Conservation (phyloP, 768 basidiomycete genomes). For the Leccinum longicurvipes region DNA sequence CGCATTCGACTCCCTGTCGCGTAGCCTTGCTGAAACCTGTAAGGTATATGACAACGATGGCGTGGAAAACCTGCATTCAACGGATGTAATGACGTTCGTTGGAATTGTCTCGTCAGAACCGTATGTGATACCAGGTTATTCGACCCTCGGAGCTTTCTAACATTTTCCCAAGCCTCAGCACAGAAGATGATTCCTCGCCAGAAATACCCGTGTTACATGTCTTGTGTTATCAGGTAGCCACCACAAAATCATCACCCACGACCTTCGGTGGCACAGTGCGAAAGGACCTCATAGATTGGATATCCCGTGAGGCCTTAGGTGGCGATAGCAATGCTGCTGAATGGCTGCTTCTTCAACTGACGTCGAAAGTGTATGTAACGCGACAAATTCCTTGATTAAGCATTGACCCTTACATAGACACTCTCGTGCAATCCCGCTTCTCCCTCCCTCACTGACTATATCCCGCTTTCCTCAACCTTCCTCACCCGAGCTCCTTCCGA, state of each 20-base stretch:
- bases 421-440: conserved; percentile 61
- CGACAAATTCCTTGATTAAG: neutral
- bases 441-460: conserved; percentile 64
- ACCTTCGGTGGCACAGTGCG: conserved; percentile 32
- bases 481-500: conserved; percentile 33
- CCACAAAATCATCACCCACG: conserved; percentile 2
- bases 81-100: conserved; percentile 65
- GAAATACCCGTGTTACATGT: conserved; percentile 69
- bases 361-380: conserved; percentile 59
- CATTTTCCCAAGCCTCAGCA: conserved; percentile 34
- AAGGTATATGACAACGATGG: conserved; percentile 58
- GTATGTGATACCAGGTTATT: conserved; percentile 39
- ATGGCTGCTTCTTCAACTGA: conserved; percentile 62
- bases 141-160: conserved; percentile 2
- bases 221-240: conserved; percentile 39
- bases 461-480: conserved; percentile 55
- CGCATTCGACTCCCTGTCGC: neutral
- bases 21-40: conserved; percentile 2
- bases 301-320: conserved; percentile 64
- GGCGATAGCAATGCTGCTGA: conserved; percentile 70
- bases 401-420: conserved; percentile 42
- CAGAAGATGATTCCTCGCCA: conserved; percentile 35
- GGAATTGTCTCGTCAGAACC: conserved; percentile 68
- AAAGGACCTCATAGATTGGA: conserved; percentile 63
- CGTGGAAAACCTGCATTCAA: conserved; percentile 49